A percentile compares a stretch with the other conserved stretches of the same genome.
phyloP scores from a whole-genome alignment of 805 yeast species.

The Starmerella powellii region DNA sequence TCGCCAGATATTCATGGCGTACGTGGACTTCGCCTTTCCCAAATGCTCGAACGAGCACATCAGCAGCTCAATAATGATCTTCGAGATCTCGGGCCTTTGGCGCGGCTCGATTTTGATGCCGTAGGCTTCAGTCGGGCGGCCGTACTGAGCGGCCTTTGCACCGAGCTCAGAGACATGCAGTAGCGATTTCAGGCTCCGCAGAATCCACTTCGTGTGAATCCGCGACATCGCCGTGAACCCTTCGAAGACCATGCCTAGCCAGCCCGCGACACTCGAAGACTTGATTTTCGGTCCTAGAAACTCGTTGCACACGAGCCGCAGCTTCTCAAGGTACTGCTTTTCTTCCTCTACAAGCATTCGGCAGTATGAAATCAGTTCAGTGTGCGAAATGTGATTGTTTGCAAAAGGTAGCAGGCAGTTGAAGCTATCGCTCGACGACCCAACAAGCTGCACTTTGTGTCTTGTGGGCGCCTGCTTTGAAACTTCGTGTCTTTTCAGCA shows the following conservation, averaged over 20 bases:
- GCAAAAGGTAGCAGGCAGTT: constrained; percentile 1
- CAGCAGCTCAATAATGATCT: background rate
- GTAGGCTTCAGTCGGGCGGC: no score
- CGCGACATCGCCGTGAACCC: constrained; percentile 10
- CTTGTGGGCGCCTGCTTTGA: no score
- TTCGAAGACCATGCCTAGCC: constrained; percentile 4
- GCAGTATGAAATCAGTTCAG: background rate
- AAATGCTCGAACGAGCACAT: background rate
- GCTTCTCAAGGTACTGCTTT: constrained; percentile 4
- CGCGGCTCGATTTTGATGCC: background rate
- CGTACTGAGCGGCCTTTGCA: no score
- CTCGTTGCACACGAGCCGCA: constrained; percentile 2
- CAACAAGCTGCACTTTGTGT: constrained; percentile 2
- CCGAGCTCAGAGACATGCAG: no score
- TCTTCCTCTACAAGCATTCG: constrained; percentile 7
- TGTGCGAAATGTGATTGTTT: background rate
- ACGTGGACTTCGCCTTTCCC: constrained; percentile 1
- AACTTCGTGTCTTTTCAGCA: background rate
- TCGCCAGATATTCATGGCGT: constrained; percentile 4
- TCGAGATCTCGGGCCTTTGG: background rate
- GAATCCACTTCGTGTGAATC: constrained; percentile 4
- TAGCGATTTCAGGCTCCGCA: background rate
- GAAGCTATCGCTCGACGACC: background rate
- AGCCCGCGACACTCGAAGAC: background rate
- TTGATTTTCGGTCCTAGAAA: constrained; percentile 2